Evolutionary conservation across 2,329 filamentous ascomycete species (phyloP).

Genomic region (Bipolaris oryzae): DNA sequence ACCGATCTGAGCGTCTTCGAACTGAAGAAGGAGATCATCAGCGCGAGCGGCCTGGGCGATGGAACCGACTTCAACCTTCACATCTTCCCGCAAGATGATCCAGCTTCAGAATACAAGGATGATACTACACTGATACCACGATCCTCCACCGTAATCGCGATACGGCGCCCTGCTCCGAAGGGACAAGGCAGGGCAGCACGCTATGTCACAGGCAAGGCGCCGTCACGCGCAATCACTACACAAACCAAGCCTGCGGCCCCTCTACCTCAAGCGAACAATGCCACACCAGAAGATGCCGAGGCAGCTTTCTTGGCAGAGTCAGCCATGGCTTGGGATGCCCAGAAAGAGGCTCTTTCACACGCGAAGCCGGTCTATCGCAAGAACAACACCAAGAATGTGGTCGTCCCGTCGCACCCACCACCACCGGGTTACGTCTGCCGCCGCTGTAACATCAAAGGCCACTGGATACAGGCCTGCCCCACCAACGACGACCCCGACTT

Average conservation of each 20-base stretch:
- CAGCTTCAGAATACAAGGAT: constrained; percentile 94
- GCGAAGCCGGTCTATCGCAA: constrained; percentile 52
- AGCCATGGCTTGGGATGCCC: constrained; percentile 88
- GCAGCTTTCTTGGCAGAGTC: constrained; percentile 90
- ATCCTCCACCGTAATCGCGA: constrained; percentile 90
- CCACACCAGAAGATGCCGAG: constrained; percentile 94
- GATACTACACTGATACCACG: constrained; percentile 97
- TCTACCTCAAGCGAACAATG: constrained; percentile 54
- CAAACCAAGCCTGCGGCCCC: constrained; percentile 63
- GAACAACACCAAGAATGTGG: constrained; percentile 64
- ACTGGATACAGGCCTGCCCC: constrained; percentile 97
- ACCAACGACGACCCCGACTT: constrained; percentile 98
- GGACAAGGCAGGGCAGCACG: constrained; percentile 90
- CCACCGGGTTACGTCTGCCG: constrained; percentile 96
- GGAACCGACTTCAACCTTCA: constrained; percentile 95
- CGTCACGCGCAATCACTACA: constrained; percentile 78
- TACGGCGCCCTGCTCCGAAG: constrained; percentile 81
- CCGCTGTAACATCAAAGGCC: constrained; percentile 94
- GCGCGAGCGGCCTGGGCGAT: constrained; percentile 89
- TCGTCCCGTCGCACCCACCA: constrained; percentile 89
- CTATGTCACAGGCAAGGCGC: constrained; percentile 97
- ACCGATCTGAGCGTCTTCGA: constrained; percentile 98
- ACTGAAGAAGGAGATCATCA: constrained; percentile 97
- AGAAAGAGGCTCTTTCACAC: constrained; percentile 90
- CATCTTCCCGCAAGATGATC: constrained; percentile 86